Percentiles rank a stretch among this genome's conserved stretches.
These are phyloP conservation scores for Nidularia pulvinata DNA, from an alignment of 768 basidiomycete species.

Conservation along the genomic window DNA sequence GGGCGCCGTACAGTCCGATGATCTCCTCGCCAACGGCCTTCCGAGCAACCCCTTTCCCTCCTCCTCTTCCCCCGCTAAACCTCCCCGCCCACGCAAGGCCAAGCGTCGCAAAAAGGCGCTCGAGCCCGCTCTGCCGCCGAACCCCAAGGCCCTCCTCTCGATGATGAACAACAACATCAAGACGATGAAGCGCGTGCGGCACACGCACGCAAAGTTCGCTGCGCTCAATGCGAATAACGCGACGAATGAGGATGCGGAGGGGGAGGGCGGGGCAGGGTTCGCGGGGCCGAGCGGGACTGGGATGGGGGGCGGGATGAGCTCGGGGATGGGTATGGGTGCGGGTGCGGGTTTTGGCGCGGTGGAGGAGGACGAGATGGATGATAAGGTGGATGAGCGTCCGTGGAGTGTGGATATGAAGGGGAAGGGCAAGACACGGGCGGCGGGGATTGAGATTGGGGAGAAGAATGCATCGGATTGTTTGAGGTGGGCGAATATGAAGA, in stretches of 20 bases:
- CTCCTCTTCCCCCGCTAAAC: conserved; percentile 13
- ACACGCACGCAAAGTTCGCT: conserved; percentile 71
- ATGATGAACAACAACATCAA: conserved; percentile 79
- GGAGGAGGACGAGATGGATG: conserved; percentile 28
- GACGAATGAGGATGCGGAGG: conserved; percentile 31
- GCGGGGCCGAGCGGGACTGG: conserved; percentile 6
- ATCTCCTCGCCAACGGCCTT: conserved; percentile 62
- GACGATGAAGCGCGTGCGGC: conserved; percentile 71
- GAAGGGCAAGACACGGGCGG: conserved; percentile 17
- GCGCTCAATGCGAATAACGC: conserved; percentile 41
- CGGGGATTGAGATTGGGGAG: conserved; percentile 57
- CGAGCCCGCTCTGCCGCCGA: conserved; percentile 4
- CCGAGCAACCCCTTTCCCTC: conserved; percentile 47
- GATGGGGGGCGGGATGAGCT: conserved; percentile 9
- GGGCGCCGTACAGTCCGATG: conserved; percentile 64
- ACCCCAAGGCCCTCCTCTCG: conserved; percentile 52
- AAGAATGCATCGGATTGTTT: conserved; percentile 63
- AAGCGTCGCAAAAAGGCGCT: conserved; percentile 8
- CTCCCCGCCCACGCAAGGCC: conserved; percentile 4
- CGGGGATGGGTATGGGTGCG: conserved; percentile 11
- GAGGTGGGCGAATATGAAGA: conserved; percentile 71
- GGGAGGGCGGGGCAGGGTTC: conserved; percentile 28
- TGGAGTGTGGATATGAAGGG: conserved; percentile 35
- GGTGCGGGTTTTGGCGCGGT: conserved; percentile 14
- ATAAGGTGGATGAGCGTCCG: conserved; percentile 61